A percentile compares a stretch with the other conserved stretches of the same genome.
Conservation (phyloP, 2,329 filamentous ascomycete species). For the Fusarium redolens region DNA sequence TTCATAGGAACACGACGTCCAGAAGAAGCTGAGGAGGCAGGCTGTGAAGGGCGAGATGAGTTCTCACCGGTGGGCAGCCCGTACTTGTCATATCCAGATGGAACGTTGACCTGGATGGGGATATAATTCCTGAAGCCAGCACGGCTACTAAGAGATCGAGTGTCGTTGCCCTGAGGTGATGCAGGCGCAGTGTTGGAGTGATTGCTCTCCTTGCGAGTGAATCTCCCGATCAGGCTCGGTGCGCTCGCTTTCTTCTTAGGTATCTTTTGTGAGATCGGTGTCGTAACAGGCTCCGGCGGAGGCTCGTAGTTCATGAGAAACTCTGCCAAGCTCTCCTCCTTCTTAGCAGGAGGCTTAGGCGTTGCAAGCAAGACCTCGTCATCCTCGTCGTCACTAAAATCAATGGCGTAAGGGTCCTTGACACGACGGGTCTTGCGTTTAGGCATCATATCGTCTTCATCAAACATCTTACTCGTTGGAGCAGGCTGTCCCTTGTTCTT, state of each 20-base stretch:
- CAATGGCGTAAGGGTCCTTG: slow-evolving; percentile 93
- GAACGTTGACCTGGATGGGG: slow-evolving; percentile 65
- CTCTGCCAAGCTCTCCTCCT: slow-evolving; percentile 78
- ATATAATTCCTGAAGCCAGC: slow-evolving; percentile 57
- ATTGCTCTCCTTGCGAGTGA: slow-evolving; percentile 56
- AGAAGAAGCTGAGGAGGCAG: slow-evolving; percentile 44
- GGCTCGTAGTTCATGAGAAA: slow-evolving; percentile 78
- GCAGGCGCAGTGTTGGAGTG: slow-evolving; percentile 41
- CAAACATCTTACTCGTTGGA: slow-evolving; percentile 53
- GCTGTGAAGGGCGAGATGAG: slow-evolving; percentile 33
- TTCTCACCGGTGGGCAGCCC: slow-evolving; percentile 43
- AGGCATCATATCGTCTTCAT: slow-evolving; percentile 68
- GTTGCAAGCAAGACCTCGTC: slow-evolving; percentile 58
- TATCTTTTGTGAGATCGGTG: slow-evolving; percentile 49
- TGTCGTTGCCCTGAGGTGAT: slow-evolving; percentile 41
- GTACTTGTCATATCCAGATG: slow-evolving; percentile 58
- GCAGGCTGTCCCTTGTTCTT: slow-evolving; percentile 53
- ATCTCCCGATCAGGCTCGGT: slow-evolving; percentile 70
- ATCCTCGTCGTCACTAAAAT: slow-evolving; percentile 75
- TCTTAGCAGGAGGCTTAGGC: slow-evolving; percentile 53
- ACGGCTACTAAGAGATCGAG: slow-evolving; percentile 56
- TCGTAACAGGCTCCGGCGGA: slow-evolving; percentile 61
- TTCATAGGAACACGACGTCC: slow-evolving; percentile 65
- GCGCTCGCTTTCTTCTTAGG: slow-evolving; percentile 74
- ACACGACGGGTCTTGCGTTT: slow-evolving; percentile 81